Base-by-base conservation (phyloP, 2,329 filamentous ascomycete species). In the Thermomyces lanuginosus region DNA sequence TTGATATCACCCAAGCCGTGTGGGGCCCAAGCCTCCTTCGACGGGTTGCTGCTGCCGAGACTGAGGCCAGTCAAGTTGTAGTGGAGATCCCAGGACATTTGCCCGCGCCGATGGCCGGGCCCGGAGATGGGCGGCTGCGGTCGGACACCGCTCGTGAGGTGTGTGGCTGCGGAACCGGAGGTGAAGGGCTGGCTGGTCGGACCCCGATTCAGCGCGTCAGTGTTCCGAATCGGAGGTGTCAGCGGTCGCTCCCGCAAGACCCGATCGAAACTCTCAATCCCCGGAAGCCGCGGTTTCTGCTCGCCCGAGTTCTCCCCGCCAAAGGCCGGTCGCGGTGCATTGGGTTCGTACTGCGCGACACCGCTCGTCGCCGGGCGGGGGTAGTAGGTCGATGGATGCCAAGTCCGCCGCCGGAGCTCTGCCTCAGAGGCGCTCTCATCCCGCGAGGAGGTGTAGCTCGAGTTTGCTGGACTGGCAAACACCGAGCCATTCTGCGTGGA, bases 211-310 rank as follows among this genome's bases (percentile, higher is more conserved):
- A 58, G 58, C 21, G 54, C 43, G 38, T 92, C 81, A 6, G 83
- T 55, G 28, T 66, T 65, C 24, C 75, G 69, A 25, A 70, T 65
- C 1, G 69, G 66, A 5, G 75, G 72, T 1, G 77, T 69, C 8
- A 61, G 49, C 1, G 72, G 66, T 11, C 66, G 67, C 31, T 68
- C 66, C 14, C 72, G 76, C 13, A 53, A 38, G n/a, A 79, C 61
- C 30, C 80, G 74, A 43, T 86, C 82, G 41, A 93, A 92, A 9
- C 81, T 91, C 48, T 92, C 82, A 38, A 93, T 93, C 8, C 84
- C 83, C 1, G 84, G 84, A 8, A 93, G 64, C 20, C 81, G 72
- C 8, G 81, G 55, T 5, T 63, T 67, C 39, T 75, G 72, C 49
- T 61, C 20, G 51, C 57, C 16, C 60, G 53, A 38, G 49, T 67